Percentiles rank a stretch among this genome's conserved stretches.
phyloP scores from a whole-genome alignment of 2,329 filamentous ascomycete species.

The Paramyrothecium sp. region DNA sequence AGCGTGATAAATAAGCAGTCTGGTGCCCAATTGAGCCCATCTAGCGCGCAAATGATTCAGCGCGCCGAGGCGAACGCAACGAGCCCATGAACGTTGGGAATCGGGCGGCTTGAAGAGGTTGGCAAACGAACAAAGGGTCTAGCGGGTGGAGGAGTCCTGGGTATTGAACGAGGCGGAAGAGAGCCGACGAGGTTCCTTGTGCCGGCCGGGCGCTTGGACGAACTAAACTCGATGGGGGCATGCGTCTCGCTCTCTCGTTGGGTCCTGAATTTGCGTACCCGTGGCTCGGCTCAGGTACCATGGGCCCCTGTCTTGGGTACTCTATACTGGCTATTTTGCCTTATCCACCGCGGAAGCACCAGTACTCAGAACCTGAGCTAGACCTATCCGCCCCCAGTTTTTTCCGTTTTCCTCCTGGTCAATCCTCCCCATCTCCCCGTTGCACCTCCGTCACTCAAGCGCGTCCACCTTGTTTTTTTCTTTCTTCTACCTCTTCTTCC shows the following conservation, averaged over 20 bases:
- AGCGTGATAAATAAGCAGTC: slow-evolving; percentile 9
- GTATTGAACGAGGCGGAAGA: slow-evolving; percentile 21
- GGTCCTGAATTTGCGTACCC: slow-evolving; percentile 5
- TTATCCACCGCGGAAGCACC: not conserved
- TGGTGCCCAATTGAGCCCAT: not conserved
- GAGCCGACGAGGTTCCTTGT: slow-evolving; percentile 11
- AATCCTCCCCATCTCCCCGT: slow-evolving; percentile 15
- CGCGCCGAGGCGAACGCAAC: slow-evolving; percentile 49
- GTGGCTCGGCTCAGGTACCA: not conserved
- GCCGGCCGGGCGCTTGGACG: slow-evolving; percentile 1
- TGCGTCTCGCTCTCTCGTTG: slow-evolving; percentile 4
- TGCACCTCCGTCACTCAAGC: not conserved
- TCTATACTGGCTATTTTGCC: not conserved
- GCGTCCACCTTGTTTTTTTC: slow-evolving; percentile 14
- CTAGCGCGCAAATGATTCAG: slow-evolving; percentile 29
- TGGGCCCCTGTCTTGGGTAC: not conserved
- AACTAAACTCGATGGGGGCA: not conserved
- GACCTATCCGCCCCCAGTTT: slow-evolving; percentile 2
- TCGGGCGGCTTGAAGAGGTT: slow-evolving; percentile 25
- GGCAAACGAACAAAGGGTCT: slow-evolving; percentile 28
- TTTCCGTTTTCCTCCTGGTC: slow-evolving; percentile 3
- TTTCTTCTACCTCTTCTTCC: slow-evolving; percentile 20
- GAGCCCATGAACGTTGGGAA: slow-evolving; percentile 63
- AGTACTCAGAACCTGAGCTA: not conserved
- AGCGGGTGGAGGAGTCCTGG: slow-evolving; percentile 28